Evolutionary conservation across 1,284 basidiomycete species (phyloP), one percentile per base, ranked within the genome.

Genomic region (Ceratobasidium sp.): DNA sequence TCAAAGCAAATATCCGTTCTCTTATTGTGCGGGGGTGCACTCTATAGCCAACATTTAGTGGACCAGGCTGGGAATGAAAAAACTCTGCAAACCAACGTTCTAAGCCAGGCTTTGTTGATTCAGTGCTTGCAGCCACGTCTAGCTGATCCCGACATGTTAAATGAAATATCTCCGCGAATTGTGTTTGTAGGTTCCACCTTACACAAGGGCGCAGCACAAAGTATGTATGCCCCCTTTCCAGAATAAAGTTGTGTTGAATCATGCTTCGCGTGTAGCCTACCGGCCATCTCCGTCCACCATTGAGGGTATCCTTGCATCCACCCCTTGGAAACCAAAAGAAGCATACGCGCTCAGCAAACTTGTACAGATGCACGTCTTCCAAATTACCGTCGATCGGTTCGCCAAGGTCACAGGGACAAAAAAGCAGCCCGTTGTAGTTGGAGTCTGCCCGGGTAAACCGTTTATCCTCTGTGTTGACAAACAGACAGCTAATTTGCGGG

Each of bases 51-150:
- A 6, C 65, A 52, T n/a, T 41, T 30, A 16, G 65, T 69, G 14
- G 52, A 57, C 23, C 16, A 52, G 6, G 23, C 50, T 58, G 74
- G 73, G n/a, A 59, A 74, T 46, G 75, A 76, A 36, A 62, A 70
- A 50, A 74, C 74, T 4, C 32, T 76, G 30, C 70, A 74, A 41
- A 70, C 75, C 46, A 76, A 76, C 36, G 73, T 61, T 32, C 30
- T 74, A n/a, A 76, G 75, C 36, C 75, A 76, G 18, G 75, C 74
- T 23, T 48, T 74, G 12, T 45, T 76, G 32, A 46, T 76, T 26
- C 45, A 71, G 28, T 61, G 69, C 18, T 58, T 76, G 9, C 52
- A 52, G 30, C 45, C 46, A 16, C 58, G 69, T 41, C 45, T 76
- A 23, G 64, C 41, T n/a, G 62, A 61, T 26, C 45, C 61, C 28